A percentile compares a stretch with the other conserved stretches of the same genome.
Conservation (phyloP, 225 moss, liverwort and hornwort genomes). For the Takakia lepidozioides region DNA sequence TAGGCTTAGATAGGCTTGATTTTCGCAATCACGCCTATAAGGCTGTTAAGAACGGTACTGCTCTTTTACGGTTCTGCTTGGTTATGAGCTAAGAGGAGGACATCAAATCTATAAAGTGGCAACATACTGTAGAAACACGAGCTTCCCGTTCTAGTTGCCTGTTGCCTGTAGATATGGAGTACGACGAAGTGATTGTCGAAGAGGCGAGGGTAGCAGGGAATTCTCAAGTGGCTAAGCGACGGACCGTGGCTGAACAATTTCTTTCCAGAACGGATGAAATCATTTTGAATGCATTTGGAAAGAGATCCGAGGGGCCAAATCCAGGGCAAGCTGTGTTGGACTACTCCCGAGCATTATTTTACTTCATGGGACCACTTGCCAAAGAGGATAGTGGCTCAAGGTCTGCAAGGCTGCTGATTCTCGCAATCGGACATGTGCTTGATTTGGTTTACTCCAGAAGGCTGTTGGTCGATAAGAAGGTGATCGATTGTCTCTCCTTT, state of each 20-base stretch:
- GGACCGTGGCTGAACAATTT: conserved; percentile 34
- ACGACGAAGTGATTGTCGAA: conserved; percentile 54
- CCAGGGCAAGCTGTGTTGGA: conserved; percentile 64
- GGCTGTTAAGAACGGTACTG: too few species aligned
- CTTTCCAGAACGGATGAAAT: conserved; percentile 40
- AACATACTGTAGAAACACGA: too few species aligned
- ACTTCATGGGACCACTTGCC: conserved; percentile 47
- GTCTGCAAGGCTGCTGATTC: conserved; percentile 46
- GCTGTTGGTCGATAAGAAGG: conserved; percentile 41
- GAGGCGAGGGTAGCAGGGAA: conserved; percentile 30
- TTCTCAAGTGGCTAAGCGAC: conserved; percentile 35
- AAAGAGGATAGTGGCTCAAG: conserved; percentile 51
- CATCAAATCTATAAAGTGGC: too few species aligned
- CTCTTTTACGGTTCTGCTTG: too few species aligned
- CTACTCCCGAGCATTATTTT: conserved; percentile 61
- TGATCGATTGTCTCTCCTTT: conserved; percentile 57
- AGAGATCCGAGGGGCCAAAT: conserved; percentile 40
- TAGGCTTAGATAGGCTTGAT: too few species aligned
- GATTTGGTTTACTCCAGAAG: conserved; percentile 47
- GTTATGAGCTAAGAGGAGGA: too few species aligned
- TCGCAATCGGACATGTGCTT: conserved; percentile 60
- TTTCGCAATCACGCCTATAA: too few species aligned
- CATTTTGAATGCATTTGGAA: conserved; percentile 42
- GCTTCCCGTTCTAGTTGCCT: too few species aligned
- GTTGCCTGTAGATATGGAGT: conserved; percentile 30